A percentile compares a stretch with the other conserved stretches of the same genome.
Evolutionary conservation across 257 asterid species (phyloP).

Genomic region (Solanum rostratum): DNA sequence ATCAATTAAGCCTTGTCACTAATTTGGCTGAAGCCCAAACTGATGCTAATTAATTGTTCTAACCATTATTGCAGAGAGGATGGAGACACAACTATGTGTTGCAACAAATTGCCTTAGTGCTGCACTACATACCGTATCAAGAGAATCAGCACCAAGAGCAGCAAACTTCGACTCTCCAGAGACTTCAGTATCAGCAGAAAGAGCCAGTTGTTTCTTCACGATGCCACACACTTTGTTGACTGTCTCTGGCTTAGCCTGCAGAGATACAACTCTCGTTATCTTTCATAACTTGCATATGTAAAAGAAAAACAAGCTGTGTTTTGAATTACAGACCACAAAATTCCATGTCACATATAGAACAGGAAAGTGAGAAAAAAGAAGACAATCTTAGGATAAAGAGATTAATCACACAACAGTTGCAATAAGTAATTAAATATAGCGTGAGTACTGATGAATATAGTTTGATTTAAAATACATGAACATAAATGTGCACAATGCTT

Average conservation of each 20-base stretch:
- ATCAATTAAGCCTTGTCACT: background rate
- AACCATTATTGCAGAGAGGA: background rate
- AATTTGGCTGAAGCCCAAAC: background rate
- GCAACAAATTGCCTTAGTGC: background rate
- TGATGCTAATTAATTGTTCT: background rate
- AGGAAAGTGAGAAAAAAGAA: background rate
- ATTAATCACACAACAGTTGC: background rate
- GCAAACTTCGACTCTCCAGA: conserved; percentile 68
- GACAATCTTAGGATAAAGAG: background rate
- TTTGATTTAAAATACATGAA: background rate
- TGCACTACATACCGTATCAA: conserved; percentile 59
- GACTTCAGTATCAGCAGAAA: conserved; percentile 41
- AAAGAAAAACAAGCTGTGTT: background rate
- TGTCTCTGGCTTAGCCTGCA: conserved; percentile 86
- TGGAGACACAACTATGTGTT: background rate
- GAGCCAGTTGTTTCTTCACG: conserved; percentile 87
- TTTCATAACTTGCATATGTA: background rate
- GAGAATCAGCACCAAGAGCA: conserved; percentile 89
- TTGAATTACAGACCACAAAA: background rate
- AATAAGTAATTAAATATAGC: background rate
- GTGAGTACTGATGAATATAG: background rate
- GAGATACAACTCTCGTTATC: background rate
- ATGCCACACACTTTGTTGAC: conserved; percentile 66
- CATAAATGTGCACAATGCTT: background rate
- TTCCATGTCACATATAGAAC: background rate